These are phyloP conservation scores for Carnegiea gigantea DNA, from an alignment of 179 eudicot species.

Conservation along the genomic window DNA sequence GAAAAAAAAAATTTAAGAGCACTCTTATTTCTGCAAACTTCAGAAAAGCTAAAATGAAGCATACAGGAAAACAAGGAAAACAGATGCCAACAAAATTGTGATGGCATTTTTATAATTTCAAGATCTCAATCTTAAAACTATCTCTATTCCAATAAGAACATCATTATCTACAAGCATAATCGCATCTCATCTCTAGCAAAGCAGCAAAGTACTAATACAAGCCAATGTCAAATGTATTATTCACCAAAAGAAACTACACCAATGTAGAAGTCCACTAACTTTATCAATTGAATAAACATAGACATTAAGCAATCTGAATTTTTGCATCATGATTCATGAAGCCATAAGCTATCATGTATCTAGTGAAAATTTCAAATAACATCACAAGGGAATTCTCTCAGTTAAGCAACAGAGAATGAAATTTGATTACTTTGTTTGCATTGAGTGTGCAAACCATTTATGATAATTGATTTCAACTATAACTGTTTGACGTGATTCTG, in stretches of 20 bases:
- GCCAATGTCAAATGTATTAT: neutral
- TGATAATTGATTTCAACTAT: neutral
- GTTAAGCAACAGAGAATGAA: neutral
- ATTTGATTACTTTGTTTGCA: neutral
- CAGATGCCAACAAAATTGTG: neutral
- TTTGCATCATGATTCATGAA: neutral
- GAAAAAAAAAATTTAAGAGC: neutral
- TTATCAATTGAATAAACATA: neutral
- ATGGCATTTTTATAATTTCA: neutral
- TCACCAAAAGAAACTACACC: neutral
- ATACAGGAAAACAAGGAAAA: neutral
- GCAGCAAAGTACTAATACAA: neutral
- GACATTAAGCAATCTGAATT: neutral
- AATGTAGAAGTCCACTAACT: neutral
- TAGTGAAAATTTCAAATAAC: neutral
- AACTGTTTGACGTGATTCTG: neutral
- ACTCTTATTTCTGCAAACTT: neutral
- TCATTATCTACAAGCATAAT: neutral
- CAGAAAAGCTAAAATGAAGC: neutral
- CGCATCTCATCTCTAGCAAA: neutral
- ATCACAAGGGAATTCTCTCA: neutral
- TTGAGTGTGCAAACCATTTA: neutral
- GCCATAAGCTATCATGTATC: neutral
- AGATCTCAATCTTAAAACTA: neutral
- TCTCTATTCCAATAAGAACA: neutral